Percentiles rank a stretch among this genome's conserved stretches.
Conservation (phyloP, 805 yeast species). For the Yamadazyma endophytica region DNA sequence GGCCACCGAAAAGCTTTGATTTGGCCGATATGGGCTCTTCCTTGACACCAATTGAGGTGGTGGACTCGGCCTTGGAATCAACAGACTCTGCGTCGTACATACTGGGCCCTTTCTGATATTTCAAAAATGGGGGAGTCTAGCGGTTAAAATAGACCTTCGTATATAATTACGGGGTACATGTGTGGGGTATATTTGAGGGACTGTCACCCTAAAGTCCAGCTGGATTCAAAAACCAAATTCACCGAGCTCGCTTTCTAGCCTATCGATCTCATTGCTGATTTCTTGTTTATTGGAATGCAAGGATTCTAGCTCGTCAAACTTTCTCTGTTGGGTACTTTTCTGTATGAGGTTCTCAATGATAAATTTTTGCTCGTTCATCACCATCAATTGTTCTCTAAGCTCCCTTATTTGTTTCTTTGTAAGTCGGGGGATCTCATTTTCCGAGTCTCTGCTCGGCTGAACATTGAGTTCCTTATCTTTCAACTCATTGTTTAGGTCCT, state of each 20-base stretch:
- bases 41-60: background rate
- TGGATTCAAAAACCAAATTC: conserved; percentile 34
- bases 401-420: conserved; percentile 54
- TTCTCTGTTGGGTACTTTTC: conserved; percentile 59
- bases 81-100: background rate
- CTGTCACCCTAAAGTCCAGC: background rate
- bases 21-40: background rate
- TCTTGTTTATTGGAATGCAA: conserved; percentile 58
- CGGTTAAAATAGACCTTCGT: background rate
- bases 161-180: no score
- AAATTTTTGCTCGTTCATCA: conserved; percentile 77
- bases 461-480: conserved; percentile 21
- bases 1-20: conserved; percentile 1
- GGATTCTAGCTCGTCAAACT: conserved; percentile 70
- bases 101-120: background rate
- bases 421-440: conserved; percentile 20
- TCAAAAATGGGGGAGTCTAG: background rate
- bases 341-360: conserved; percentile 63
- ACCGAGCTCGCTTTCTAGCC: conserved; percentile 51
- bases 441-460: conserved; percentile 13
- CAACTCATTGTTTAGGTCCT: conserved; percentile 50
- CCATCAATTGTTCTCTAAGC: conserved; percentile 74
- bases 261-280: conserved; percentile 44
- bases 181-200: no score
- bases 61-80: background rate